Evolutionary conservation across 495 filamentous ascomycete genomes (phyloP).

Genomic region (Daldinia decipiens): DNA sequence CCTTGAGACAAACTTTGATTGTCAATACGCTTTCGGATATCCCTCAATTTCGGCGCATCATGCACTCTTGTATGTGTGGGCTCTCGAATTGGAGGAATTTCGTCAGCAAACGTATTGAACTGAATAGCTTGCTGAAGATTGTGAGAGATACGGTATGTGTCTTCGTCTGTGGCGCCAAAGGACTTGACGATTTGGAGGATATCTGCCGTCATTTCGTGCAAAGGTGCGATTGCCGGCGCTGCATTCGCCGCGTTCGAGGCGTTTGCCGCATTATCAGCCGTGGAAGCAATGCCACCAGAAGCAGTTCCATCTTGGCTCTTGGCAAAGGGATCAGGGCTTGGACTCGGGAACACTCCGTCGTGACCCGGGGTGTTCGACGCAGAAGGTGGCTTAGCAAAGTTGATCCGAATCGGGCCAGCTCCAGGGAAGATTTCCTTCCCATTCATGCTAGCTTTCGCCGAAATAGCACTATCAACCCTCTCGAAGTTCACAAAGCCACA

Average conservation of each 20-base stretch:
- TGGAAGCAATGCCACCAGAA: slow-evolving; percentile 58
- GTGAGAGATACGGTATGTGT: slow-evolving; percentile 73
- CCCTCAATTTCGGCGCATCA: slow-evolving; percentile 93
- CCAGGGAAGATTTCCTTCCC: slow-evolving; percentile 99
- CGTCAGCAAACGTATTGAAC: slow-evolving; percentile 75
- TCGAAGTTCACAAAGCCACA: slow-evolving; percentile 99
- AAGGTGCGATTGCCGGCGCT: slow-evolving; percentile 72
- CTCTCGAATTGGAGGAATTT: slow-evolving; percentile 90
- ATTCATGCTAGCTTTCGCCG: slow-evolving; percentile 86
- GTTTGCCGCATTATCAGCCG: slow-evolving; percentile 44
- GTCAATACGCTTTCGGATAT: slow-evolving; percentile 97
- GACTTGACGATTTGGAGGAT: slow-evolving; percentile 87
- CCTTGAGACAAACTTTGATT: slow-evolving; percentile 84
- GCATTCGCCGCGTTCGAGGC: slow-evolving; percentile 56
- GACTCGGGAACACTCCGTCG: slow-evolving; percentile 86
- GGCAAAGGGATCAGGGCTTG: slow-evolving; percentile 86
- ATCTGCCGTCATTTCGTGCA: slow-evolving; percentile 80
- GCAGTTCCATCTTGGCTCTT: slow-evolving; percentile 61
- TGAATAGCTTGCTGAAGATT: slow-evolving; percentile 80
- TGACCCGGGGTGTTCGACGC: slow-evolving; percentile 84
- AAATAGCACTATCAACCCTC: slow-evolving; percentile 84
- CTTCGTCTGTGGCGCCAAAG: slow-evolving; percentile 88
- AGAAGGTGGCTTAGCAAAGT: slow-evolving; percentile 95
- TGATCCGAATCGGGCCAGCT: slow-evolving; percentile 92
- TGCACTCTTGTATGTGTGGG: slow-evolving; percentile 90